Percentiles rank a stretch among this genome's conserved stretches.
Evolutionary conservation across 345 rosid species (phyloP).

Genomic region (Chamaenerion angustifolium): DNA sequence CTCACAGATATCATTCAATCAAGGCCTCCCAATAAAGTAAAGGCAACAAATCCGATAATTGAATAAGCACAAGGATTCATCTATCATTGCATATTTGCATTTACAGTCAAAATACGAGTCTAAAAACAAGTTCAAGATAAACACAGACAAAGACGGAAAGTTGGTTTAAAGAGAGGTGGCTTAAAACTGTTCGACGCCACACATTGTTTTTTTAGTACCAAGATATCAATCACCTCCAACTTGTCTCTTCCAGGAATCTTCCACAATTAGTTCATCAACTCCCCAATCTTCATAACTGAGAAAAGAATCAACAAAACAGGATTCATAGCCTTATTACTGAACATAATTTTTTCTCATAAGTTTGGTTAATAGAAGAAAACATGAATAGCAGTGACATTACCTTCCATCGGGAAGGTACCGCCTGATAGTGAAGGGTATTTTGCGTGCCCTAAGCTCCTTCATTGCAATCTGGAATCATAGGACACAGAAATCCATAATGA

Average conservation of each 20-base stretch:
- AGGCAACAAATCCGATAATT: not conserved
- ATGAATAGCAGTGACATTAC: slow-evolving; percentile 11
- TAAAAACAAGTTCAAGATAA: not conserved
- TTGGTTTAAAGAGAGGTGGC: too few species aligned
- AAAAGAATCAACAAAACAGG: too few species aligned
- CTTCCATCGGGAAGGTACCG: slow-evolving; percentile 81
- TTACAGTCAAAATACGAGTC: too few species aligned
- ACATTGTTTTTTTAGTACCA: too few species aligned
- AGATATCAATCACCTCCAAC: slow-evolving; percentile 59
- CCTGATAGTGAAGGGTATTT: slow-evolving; percentile 79
- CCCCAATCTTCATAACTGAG: slow-evolving; percentile 17
- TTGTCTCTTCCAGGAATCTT: slow-evolving; percentile 94
- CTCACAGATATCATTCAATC: not conserved
- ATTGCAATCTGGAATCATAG: slow-evolving; percentile 52
- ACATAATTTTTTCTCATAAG: too few species aligned
- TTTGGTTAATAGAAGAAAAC: too few species aligned
- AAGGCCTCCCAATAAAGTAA: slow-evolving; percentile 1
- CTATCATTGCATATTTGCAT: too few species aligned
- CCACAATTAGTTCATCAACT: slow-evolving; percentile 79
- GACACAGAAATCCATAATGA: not conserved
- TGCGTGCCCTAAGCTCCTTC: slow-evolving; percentile 80
- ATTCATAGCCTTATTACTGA: too few species aligned
- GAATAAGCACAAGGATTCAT: not conserved
- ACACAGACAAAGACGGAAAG: not conserved
- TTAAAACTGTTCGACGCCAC: too few species aligned